Base-by-base conservation (phyloP, 1,139 yeast species). In the Magnusiomyces suaveolens region DNA sequence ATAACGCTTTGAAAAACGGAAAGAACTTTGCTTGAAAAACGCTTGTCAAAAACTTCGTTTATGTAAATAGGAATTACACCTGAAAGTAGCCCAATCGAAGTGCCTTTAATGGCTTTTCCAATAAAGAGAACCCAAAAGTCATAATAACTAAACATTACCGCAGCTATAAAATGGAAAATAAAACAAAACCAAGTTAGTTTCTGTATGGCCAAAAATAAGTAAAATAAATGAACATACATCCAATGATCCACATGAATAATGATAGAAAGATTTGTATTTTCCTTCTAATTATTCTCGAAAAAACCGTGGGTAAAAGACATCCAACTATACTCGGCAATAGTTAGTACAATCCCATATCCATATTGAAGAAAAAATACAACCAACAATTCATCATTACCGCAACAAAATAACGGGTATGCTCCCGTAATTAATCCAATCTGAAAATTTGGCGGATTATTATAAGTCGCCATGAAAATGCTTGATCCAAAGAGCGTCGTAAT, bases 21-120 rank as follows among this genome's bases (percentile, higher is more conserved):
- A 57, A 84, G 79, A 56, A 81, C 75, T 53, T 73, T 64, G 51
- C 84, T 85, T 67, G 82, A 77, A 59, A 75, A 74, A 54, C 74
- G 70, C 52, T 71, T 47, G 54, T 82, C 78, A 46, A 82, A 76
- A 51, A 80, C 75, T 63, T 82, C 87, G 25, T 81, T 73, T 55
- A 82, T 78, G 66, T 84, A 84, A 49, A 81, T 79, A 1, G 88
- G 84, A 44, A 84, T 73, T 43, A 79, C 74, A 18, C 86, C 76
- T 1, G 87, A 80, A 66, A 83, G 78, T 52, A 80, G 67, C 51
- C 90, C 90, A 54, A 82, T 75, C 48, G 86, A 78, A 43, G 81
- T 52, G 50, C 90, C 89, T 58, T 83, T 78, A 51, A 83, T 64
- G 39, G 75, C 66, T 63, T 89, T 75, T n/a, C 86, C 85, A 25